Percentiles rank a stretch among this genome's conserved stretches.
phyloP scores from a whole-genome alignment of 495 filamentous ascomycete species.

The Sordaria brevicollis region DNA sequence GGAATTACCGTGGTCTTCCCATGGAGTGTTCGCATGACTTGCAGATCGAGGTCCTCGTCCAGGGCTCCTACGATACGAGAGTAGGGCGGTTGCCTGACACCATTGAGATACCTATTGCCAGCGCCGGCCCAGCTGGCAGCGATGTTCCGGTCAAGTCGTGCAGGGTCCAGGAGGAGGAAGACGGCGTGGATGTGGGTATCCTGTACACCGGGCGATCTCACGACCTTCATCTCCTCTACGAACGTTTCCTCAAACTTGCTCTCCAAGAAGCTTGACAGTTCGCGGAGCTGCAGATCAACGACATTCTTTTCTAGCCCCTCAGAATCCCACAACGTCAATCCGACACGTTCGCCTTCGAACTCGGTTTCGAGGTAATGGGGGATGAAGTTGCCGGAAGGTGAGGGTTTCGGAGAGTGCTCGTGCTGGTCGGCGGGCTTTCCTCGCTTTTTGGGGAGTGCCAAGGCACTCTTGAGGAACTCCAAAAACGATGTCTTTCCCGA shows the following conservation, averaged over 20 bases:
- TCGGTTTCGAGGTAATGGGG: constrained; percentile 90
- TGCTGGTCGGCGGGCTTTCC: constrained; percentile 39
- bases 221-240: constrained; percentile 93
- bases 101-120: constrained; percentile 42
- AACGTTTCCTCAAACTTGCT: constrained; percentile 98
- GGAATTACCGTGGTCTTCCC: constrained; percentile 96
- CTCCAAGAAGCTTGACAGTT: constrained; percentile 85
- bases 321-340: constrained; percentile 93
- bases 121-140: constrained; percentile 50
- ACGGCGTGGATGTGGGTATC: constrained; percentile 98
- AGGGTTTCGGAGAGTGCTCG: constrained; percentile 38
- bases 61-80: constrained; percentile 54
- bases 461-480: constrained; percentile 79
- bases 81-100: constrained; percentile 34
- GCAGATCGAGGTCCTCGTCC: constrained; percentile 83
- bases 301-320: constrained; percentile 87
- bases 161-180: constrained; percentile 84
- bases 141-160: constrained; percentile 74
- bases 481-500: constrained; percentile 96
- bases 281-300: constrained; percentile 85
- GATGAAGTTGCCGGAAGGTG: constrained; percentile 54
- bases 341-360: constrained; percentile 84
- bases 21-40: constrained; percentile 77
- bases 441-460: constrained; percentile 75
- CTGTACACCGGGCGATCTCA: constrained; percentile 81